Conservation (phyloP, 768 basidiomycete species). For the Leccinellum rugosiceps region DNA sequence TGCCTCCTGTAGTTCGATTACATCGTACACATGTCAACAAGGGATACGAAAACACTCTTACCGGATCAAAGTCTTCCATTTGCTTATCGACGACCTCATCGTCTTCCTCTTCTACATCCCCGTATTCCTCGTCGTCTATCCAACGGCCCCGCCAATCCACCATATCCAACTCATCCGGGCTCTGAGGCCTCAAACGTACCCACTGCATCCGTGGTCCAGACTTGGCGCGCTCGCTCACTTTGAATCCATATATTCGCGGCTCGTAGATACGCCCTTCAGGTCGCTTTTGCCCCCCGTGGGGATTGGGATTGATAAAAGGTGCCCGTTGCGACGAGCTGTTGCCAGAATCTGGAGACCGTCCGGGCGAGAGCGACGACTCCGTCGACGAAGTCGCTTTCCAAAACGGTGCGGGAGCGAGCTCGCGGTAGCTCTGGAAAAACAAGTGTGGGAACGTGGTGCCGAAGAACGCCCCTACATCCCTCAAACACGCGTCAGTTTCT, state of each 20-base stretch:
- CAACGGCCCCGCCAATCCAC: conserved; percentile 92
- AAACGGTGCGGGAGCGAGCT: conserved; percentile 91
- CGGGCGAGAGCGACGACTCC: conserved; percentile 50
- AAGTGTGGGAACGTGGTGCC: conserved; percentile 98
- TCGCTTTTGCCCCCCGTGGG: conserved; percentile 84
- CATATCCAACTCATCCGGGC: conserved; percentile 72
- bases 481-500: conserved; percentile 15
- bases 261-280: conserved; percentile 85
- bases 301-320: conserved; percentile 84
- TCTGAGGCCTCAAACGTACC: conserved; percentile 85
- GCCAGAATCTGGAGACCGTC: conserved; percentile 51
- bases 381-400: conserved; percentile 68
- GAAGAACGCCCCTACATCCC: conserved; percentile 86
- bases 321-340: conserved; percentile 46
- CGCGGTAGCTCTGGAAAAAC: conserved; percentile 97
- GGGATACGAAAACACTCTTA: conserved; percentile 33
- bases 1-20: conserved; percentile 42
- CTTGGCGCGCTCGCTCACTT: conserved; percentile 92
- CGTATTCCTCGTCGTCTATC: conserved; percentile 75
- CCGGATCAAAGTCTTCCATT: conserved; percentile 87
- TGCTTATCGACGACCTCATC: conserved; percentile 61
- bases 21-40: not conserved
- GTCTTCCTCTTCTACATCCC: conserved; percentile 56
- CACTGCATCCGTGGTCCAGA: conserved; percentile 97
- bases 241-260: conserved; percentile 96